Evolutionary conservation across 257 asterid genomes (phyloP), one percentile per base, ranked within the genome.

Genomic region (Paulownia fortunei): DNA sequence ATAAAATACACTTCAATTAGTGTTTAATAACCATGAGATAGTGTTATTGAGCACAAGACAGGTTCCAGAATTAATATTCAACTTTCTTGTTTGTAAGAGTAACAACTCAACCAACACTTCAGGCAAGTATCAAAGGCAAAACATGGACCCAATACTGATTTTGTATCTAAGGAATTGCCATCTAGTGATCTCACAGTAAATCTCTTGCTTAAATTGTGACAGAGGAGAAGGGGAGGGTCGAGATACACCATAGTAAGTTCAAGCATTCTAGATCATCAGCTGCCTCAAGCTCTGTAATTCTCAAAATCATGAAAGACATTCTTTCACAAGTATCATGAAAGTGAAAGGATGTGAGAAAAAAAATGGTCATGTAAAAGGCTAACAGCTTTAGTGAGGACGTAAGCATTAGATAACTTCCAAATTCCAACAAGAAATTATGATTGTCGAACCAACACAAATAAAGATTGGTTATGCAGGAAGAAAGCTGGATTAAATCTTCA

Each of bases 381-480:
- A 47, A 62, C 3, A 49, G 15, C 72, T 46, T 0, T 46, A 21
- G 3, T 16, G 63, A 19, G 62, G 68, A 51, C 36, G 8, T 76
- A 62, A 78, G 62, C 76, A 58, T 37, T 46, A 10, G 26, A 42
- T 49, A 51, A 67, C 58, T 44, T 58, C 52, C 27, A 75, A 55
- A 64, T 63, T 55, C 59, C 69, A 74, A 55, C 65, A 69, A 19
- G 75, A 78, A 51, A 76, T 65, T 64, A 54, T 12, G 73, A 58
- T 39, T 37, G 74, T 65, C 13, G 3, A 67, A 16, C 74, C 72
- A 63, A n/a, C 13, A 58, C 18, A 72, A 51, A 72, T 26, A 10
- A 26, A 47, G 21, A 64, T 24, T 56, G 44, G 58, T 23, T 24
- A 36, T 32, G 54, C 54, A 11, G 23, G 32, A 56, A 24, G 23